phyloP scores from a whole-genome alignment of 345 rosid genomes.

The Raphanus sativus region DNA sequence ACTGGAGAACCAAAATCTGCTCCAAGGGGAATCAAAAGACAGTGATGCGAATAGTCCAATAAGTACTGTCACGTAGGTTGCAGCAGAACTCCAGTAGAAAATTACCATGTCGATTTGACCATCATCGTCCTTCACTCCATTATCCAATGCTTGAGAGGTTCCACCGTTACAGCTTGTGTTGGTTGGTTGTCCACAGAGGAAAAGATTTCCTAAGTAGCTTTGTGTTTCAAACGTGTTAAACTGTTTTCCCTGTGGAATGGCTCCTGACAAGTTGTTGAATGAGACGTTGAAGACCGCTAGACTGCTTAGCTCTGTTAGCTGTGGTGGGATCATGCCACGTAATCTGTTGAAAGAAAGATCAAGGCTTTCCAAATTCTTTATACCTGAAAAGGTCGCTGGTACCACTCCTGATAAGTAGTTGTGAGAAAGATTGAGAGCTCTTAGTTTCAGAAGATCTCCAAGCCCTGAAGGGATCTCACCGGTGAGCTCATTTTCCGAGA shows the following conservation, averaged over 20 bases:
- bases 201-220: background rate
- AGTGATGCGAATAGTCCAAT: background rate
- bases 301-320: background rate
- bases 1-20: slow-evolving; percentile 23
- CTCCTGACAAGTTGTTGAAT: background rate
- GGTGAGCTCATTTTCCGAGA: background rate
- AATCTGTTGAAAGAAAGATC: background rate
- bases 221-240: background rate
- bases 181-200: background rate
- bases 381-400: background rate
- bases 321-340: background rate
- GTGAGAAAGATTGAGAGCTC: background rate
- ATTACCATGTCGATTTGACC: background rate
- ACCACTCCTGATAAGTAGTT: background rate
- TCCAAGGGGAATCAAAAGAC: slow-evolving; percentile 18
- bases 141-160: background rate
- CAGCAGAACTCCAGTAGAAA: slow-evolving; percentile 18
- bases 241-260: background rate
- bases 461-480: background rate
- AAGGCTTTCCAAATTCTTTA: background rate
- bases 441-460: background rate
- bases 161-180: background rate
- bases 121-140: background rate
- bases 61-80: background rate
- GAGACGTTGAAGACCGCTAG: background rate